phyloP scores from a whole-genome alignment of 2,329 filamentous ascomycete species.

The Sclerotinia borealis region DNA sequence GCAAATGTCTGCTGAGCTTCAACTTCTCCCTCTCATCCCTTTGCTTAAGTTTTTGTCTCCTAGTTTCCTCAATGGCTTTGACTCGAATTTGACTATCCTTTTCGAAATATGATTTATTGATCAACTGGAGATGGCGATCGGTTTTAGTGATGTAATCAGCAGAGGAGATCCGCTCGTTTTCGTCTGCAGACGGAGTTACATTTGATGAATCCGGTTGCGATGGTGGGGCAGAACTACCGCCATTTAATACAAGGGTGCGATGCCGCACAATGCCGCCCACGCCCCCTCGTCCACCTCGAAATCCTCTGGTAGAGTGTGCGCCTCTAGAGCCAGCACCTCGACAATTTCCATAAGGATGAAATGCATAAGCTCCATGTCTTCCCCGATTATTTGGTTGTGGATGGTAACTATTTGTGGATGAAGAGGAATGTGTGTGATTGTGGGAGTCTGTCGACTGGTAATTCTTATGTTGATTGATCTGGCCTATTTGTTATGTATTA shows the following conservation, averaged over 20 bases:
- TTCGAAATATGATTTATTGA: constrained; percentile 73
- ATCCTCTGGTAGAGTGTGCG: constrained; percentile 25
- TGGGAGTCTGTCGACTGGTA: constrained; percentile 40
- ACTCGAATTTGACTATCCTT: constrained; percentile 63
- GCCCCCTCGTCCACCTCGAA: constrained; percentile 35
- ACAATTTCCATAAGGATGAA: constrained; percentile 23
- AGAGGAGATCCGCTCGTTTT: constrained; percentile 18
- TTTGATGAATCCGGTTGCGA: constrained; percentile 14
- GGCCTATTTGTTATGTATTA: constrained; percentile 43
- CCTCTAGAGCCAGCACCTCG: constrained; percentile 26
- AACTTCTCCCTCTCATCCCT: constrained; percentile 53
- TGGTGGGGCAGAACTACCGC: constrained; percentile 19
- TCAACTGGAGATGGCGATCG: constrained; percentile 74
- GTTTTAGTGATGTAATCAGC: constrained; percentile 64
- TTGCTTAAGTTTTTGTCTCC: constrained; percentile 48
- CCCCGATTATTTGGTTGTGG: constrained; percentile 3
- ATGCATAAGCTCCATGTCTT: constrained; percentile 17
- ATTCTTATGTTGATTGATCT: constrained; percentile 75
- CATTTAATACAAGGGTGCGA: constrained; percentile 61
- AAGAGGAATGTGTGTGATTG: constrained; percentile 16
- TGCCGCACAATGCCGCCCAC: constrained; percentile 41
- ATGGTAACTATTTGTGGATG: constrained; percentile 16
- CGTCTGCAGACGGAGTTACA: constrained; percentile 16
- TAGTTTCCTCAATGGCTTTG: constrained; percentile 66
- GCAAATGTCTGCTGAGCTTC: constrained; percentile 46